Evolutionary conservation across 495 filamentous ascomycete genomes (phyloP).

Genomic region (Trichoderma erinaceum): DNA sequence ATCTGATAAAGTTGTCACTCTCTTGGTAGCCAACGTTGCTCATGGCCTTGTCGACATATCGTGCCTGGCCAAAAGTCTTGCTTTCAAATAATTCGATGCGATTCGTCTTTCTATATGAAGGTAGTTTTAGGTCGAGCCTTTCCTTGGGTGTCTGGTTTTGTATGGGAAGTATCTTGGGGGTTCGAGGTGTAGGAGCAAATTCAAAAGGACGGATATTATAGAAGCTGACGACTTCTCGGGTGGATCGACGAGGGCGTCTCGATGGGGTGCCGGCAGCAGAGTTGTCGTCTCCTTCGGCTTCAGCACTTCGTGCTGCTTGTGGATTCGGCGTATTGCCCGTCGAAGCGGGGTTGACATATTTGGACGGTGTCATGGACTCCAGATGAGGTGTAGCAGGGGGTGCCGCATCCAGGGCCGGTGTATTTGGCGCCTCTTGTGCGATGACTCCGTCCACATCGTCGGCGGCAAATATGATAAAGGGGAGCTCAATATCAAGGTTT

Average conservation of each 20-base stretch:
- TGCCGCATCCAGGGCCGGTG: constrained; percentile 27
- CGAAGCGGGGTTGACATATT: constrained; percentile 29
- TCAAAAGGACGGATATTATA: constrained; percentile 42
- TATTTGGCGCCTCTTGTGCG: constrained; percentile 37
- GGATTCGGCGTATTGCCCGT: constrained; percentile 26
- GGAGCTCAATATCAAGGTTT: constrained; percentile 78
- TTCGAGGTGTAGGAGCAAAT: constrained; percentile 32
- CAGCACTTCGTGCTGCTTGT: constrained; percentile 15
- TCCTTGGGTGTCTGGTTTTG: constrained; percentile 51
- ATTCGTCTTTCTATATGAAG: constrained; percentile 52
- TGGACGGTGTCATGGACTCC: constrained; percentile 34
- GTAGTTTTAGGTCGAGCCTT: constrained; percentile 52
- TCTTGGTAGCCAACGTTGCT: constrained; percentile 92
- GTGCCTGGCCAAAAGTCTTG: constrained; percentile 47
- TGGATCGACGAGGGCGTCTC: constrained; percentile 40
- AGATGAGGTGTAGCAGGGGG: constrained; percentile 24
- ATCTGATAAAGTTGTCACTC: constrained; percentile 77
- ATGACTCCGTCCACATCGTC: constrained; percentile 74
- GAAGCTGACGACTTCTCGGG: constrained; percentile 41
- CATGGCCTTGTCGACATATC: constrained; percentile 83
- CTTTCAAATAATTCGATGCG: constrained; percentile 51
- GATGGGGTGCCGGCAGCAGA: constrained; percentile 35
- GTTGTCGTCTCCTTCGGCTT: constrained; percentile 20
- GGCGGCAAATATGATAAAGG: constrained; percentile 69
- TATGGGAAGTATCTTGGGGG: constrained; percentile 47